Base-by-base conservation (phyloP, 441 rosid genomes). In the Gossypium schwendimanii region DNA sequence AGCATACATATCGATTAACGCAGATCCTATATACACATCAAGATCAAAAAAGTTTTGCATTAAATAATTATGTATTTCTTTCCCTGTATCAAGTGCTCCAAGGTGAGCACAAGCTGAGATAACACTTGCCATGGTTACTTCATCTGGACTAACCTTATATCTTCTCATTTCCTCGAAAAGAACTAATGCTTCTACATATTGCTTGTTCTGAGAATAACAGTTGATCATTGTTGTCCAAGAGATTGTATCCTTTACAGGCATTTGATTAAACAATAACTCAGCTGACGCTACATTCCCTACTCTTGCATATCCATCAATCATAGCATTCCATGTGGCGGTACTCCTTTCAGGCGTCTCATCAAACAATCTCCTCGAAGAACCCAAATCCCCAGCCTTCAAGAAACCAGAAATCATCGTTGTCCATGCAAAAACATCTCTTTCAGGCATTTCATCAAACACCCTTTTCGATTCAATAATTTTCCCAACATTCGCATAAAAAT, bases 21-120 rank as follows among this genome's bases (percentile, higher is more conserved):
- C 87, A 54, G 92, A 88, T 10, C 90, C 92, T 63, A 85, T 81
- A 65, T 78, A 86, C 58, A 85, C 90, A 76, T 86, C 90, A 26
- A 85, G 72, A 66, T 80, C 52, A 77, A 88, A 81, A 73, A 76
- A 77, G 15, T 70, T 78, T 65, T 77, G 80, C 73, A 76, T 54
- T 10, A 78, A 75, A 74, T 78, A 85, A 45, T 79, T 70, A 79
- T 88, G 92, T 75, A 86, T 85, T 72, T 80, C 78, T 65, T 77
- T 84, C 2, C 87, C 90, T 17, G 76, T 59, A 1, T 84, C 85
- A 54, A 88, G 75, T 8, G 85, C 81, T 2, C 92, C 90, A 0
- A 86, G 86, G 75, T 88, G 90, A 10, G 90, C 89, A 31, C 90
- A 88, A 76, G 90, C 88, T 0, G 92, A 88, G 64, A 86, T 76